These are phyloP conservation scores for Hawksworthiomyces lignivorus DNA, from an alignment of 2,329 filamentous ascomycete species.

Conservation along the genomic window DNA sequence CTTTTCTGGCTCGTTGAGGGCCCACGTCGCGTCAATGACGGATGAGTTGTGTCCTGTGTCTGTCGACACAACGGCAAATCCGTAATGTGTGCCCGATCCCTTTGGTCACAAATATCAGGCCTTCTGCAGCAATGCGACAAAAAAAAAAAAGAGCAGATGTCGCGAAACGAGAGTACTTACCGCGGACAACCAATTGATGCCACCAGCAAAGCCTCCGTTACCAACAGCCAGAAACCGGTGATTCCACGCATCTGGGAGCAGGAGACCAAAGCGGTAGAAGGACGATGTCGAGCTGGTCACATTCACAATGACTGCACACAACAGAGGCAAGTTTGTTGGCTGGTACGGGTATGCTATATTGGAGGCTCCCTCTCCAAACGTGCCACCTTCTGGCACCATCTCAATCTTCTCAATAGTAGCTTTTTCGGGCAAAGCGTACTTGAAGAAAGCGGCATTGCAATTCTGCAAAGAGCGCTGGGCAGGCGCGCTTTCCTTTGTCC, in stretches of 20 bases:
- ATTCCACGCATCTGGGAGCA: conserved; percentile 25
- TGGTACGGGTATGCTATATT: conserved; percentile 20
- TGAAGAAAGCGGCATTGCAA: conserved; percentile 2
- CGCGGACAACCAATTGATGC: conserved; percentile 23
- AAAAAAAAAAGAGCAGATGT: too few species aligned
- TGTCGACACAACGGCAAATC: conserved; percentile 33
- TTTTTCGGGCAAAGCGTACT: not conserved
- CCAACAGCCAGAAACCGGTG: conserved; percentile 24
- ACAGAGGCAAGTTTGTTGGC: conserved; percentile 23
- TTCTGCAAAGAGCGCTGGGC: not conserved
- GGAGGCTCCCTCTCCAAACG: conserved; percentile 17
- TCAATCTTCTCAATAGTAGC: conserved; percentile 12
- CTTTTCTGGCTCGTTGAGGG: conserved; percentile 26
- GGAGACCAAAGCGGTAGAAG: conserved; percentile 25
- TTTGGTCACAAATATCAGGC: too few species aligned
- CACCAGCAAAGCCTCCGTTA: conserved; percentile 25
- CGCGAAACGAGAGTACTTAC: not conserved
- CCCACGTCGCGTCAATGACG: conserved; percentile 27
- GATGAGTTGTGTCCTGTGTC: conserved; percentile 36
- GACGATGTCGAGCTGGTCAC: conserved; percentile 21
- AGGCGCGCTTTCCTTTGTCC: too few species aligned
- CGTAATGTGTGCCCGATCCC: conserved; percentile 24
- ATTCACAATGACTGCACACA: conserved; percentile 25
- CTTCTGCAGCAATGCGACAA: too few species aligned
- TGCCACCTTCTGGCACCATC: conserved; percentile 14